Evolutionary conservation across 2,329 filamentous ascomycete genomes (phyloP).

Genomic region (Exophiala spinifera): DNA sequence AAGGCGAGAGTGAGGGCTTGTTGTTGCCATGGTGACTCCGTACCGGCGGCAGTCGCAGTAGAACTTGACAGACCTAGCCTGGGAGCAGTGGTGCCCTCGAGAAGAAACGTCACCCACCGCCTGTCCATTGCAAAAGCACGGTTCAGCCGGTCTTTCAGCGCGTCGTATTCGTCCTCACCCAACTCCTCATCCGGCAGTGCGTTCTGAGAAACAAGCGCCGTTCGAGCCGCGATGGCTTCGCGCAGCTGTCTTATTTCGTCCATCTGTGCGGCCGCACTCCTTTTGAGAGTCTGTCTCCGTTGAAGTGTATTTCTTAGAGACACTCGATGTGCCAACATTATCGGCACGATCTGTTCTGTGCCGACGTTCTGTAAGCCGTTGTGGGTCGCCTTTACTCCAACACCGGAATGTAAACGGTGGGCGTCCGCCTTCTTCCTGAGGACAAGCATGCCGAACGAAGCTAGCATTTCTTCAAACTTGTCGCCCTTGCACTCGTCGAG

Average conservation of each 20-base stretch:
- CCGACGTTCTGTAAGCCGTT: conserved; percentile 26
- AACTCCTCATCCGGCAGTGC: background rate
- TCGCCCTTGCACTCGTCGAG: conserved; percentile 94
- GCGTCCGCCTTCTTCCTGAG: conserved; percentile 57
- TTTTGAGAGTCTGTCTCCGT: conserved; percentile 2
- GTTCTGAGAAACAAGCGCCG: background rate
- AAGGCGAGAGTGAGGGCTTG: background rate
- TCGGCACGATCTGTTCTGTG: conserved; percentile 51
- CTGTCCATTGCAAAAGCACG: conserved; percentile 13
- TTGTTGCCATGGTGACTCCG: no score
- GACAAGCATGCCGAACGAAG: conserved; percentile 78
- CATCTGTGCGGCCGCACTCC: conserved; percentile 2
- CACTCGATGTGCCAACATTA: conserved; percentile 70
- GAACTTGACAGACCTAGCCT: background rate
- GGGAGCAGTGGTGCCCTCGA: conserved; percentile 6
- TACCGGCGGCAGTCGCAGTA: no score
- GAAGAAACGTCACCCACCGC: conserved; percentile 14
- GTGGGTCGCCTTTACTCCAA: conserved; percentile 25
- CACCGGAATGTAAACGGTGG: no score
- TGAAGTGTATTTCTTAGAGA: conserved; percentile 50
- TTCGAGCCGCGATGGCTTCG: background rate
- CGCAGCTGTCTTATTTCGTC: background rate
- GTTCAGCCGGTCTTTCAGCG: conserved; percentile 8
- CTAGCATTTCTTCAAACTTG: conserved; percentile 79
- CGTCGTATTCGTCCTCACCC: background rate